Evolutionary conservation across 768 basidiomycete species (phyloP), one percentile per base, ranked within the genome.

Genomic region (Amanita fuliginea): DNA sequence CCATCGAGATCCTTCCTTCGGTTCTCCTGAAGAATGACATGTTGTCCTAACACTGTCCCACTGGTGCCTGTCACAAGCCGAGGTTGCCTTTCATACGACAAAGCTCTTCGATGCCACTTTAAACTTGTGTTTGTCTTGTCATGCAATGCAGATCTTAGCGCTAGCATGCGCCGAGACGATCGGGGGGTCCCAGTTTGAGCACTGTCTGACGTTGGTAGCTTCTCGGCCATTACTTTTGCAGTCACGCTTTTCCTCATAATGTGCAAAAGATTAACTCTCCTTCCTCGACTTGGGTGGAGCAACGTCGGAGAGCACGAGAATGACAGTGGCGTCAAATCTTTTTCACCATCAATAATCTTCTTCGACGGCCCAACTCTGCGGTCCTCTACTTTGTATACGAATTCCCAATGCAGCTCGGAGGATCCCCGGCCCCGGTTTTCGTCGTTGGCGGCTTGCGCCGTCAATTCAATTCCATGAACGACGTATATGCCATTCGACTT

Each of bases 351-450:
- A n/a, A 76, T 57, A 14, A 67, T 57, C 51, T 68, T 72, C 19
- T 76, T 75, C 3, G 70, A 67, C 6, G 61, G 60, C 19, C 76
- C 70, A 19, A 65, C 64, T 47, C 68, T 63, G 28, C 78, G 71
- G 54, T 87, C 80, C 35, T 77, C 75, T 8, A 93, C 83, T 28
- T 80, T 58, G 60, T 93, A 93, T 49, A 86, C 83, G 54, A 93
- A 83, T 49, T 77, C 77, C 91, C 90, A 92, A 19, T 67, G 66
- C 14, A 87, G 64, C 50, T 73, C 77, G 18, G 61, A n/a, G 34
- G 54, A 62, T 3, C 63, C 64, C 43, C 54, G 50, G 18, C 41
- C 46, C 24, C 62, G 57, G 32, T 52, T 34, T 34, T 58, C 57
- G 8, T 51, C 52, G 9, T 56, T 54, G 6, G 50, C n/a, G 22